Base-by-base conservation (phyloP, 78 protist species). In the Dictyostelium brefeldianum region DNA sequence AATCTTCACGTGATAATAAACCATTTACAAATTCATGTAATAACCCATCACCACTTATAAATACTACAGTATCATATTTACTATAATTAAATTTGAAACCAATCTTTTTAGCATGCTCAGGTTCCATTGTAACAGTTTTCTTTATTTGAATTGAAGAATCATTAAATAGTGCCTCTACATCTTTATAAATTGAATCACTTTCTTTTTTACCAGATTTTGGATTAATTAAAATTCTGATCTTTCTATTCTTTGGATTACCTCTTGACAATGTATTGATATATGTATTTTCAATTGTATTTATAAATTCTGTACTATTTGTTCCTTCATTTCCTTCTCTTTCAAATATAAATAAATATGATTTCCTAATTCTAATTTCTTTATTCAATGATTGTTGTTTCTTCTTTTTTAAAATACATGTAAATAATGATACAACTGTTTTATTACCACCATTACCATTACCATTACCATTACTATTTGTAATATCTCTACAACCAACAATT, bases 1-100 rank as follows among this genome's bases (percentile, higher is more conserved):
- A 84, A 25, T 84, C 91, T 5, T 84, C 91, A 31, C 91, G 78
- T 31, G 91, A 80, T 62, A 84, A 27, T 22, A 84, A 14, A 8
- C 91, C 91, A 84, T 84, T 84, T n/a, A 74, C 74, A 74, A 84
- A 84, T 47, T 84, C 91, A n/a, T 84, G 91, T 67, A 84, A 84
- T 12, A 84, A 57, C 9, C 91, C 91, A 59, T 84, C 91, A 47
- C 91, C 91, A 84, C 82, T 74, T 20, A 84, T 74, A 43, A 84
- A 84, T 18, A 59, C 91, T 25, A 84, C 62, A 1, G 81, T 83
- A 25, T 84, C 91, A 78, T 84, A 84, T n/a, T 84, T 84, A 31
- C 54, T 56, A 59, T 41, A 50, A 7, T 84, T 69, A 10, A 77
- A 74, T 31, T 71, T 84, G n/a, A 56, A 84, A 20, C 91, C 91